phyloP scores from a whole-genome alignment of 352 stramenopile genomes.

The Pythium guiyangense region DNA sequence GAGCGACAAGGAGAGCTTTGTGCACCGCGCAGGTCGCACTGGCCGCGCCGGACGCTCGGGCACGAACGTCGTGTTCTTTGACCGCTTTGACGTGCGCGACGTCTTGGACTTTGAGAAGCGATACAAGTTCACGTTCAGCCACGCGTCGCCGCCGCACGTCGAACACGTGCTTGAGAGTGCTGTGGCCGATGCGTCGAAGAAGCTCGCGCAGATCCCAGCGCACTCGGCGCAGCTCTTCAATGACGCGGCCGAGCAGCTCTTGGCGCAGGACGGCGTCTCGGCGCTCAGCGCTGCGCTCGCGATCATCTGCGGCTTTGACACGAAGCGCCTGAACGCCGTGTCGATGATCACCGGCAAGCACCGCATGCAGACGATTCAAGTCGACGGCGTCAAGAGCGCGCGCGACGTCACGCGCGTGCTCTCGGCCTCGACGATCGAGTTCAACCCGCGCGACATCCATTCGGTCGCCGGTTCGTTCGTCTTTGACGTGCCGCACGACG shows the following conservation, averaged over 20 bases:
- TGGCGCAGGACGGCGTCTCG: slow-evolving; percentile 47
- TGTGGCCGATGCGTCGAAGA: slow-evolving; percentile 46
- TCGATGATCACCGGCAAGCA: slow-evolving; percentile 75
- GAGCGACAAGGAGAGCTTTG: slow-evolving; percentile 92
- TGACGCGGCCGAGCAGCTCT: slow-evolving; percentile 40
- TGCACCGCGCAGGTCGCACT: slow-evolving; percentile 91
- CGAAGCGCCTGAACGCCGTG: slow-evolving; percentile 51
- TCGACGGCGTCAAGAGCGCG: slow-evolving; percentile 37
- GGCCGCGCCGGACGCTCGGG: slow-evolving; percentile 80
- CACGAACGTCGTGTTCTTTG: slow-evolving; percentile 86
- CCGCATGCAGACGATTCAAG: slow-evolving; percentile 62
- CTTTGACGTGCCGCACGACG: slow-evolving; percentile 54
- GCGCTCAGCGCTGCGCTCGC: slow-evolving; percentile 64
- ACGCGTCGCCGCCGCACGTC: slow-evolving; percentile 44
- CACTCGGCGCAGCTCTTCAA: slow-evolving; percentile 52
- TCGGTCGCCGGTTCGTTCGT: slow-evolving; percentile 61
- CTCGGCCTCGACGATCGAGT: slow-evolving; percentile 30
- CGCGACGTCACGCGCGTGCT: slow-evolving; percentile 50
- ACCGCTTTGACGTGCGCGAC: slow-evolving; percentile 57
- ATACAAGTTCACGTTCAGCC: slow-evolving; percentile 71
- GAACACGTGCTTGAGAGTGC: slow-evolving; percentile 58
- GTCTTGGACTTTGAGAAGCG: slow-evolving; percentile 72
- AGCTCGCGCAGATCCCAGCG: slow-evolving; percentile 41
- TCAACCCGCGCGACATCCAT: slow-evolving; percentile 43
- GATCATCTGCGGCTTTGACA: slow-evolving; percentile 73